phyloP scores from a whole-genome alignment of 306 rosid genomes.

The Echinosophora koreensis region DNA sequence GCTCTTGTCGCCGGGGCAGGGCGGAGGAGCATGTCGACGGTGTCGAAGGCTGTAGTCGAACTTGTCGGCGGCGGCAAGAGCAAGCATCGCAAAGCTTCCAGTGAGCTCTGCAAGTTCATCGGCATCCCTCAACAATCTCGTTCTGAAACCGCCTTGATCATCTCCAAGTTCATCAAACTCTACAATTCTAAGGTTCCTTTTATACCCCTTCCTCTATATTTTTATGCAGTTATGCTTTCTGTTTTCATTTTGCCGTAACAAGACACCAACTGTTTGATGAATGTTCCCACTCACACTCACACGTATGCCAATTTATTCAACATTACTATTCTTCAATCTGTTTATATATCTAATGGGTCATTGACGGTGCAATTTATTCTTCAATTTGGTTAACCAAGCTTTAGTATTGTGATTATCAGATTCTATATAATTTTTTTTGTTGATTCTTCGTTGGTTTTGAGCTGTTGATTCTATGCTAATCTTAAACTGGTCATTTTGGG shows the following conservation, averaged over 20 bases:
- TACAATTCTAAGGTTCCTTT: conserved; percentile 52
- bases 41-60: conserved; percentile 49
- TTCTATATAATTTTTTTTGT: not conserved
- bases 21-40: conserved; percentile 52
- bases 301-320: not conserved
- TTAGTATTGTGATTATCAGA: conserved; percentile 2
- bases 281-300: conserved; percentile 42
- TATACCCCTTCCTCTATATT: not conserved
- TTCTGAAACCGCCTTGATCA: conserved; percentile 52
- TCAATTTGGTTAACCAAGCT: not conserved
- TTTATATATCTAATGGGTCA: not conserved
- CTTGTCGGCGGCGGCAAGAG: conserved; percentile 42
- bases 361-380: not conserved
- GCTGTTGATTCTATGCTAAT: not conserved
- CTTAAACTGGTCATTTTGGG: not conserved
- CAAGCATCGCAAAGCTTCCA: conserved; percentile 48
- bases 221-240: not conserved
- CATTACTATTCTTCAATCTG: not conserved
- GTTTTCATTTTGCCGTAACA: not conserved
- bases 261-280: conserved; percentile 47
- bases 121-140: conserved; percentile 61
- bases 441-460: not conserved
- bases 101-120: conserved; percentile 64
- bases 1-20: conserved; percentile 20
- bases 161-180: conserved; percentile 72